A percentile compares a stretch with the other conserved stretches of the same genome.
Evolutionary conservation across 2,329 filamentous ascomycete species (phyloP).

Genomic region (Allantophomopsis lycopodina): DNA sequence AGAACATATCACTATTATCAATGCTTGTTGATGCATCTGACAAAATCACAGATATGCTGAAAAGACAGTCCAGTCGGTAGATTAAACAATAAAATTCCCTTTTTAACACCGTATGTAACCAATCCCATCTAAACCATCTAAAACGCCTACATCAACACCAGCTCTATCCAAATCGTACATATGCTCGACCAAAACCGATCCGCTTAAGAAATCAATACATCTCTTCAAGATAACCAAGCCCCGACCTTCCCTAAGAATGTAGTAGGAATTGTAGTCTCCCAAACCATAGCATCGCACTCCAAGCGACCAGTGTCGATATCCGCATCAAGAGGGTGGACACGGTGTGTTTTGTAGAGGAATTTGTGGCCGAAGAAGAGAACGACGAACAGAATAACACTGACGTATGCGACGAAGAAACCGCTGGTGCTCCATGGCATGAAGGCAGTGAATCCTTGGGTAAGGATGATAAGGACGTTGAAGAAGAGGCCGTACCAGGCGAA

Average conservation of each 20-base stretch:
- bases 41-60: too few species aligned
- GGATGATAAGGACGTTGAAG: constrained; percentile 47
- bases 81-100: too few species aligned
- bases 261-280: constrained; percentile 18
- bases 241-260: constrained; percentile 17
- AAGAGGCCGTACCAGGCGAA: constrained; percentile 52
- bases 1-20: too few species aligned
- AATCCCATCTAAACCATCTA: too few species aligned
- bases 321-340: constrained; percentile 23
- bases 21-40: too few species aligned
- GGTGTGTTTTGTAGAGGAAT: constrained; percentile 19
- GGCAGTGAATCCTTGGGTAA: constrained; percentile 56
- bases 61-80: too few species aligned
- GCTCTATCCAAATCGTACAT: too few species aligned
- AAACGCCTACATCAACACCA: too few species aligned
- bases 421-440: constrained; percentile 49
- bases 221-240: constrained; percentile 7
- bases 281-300: constrained; percentile 19
- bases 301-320: constrained; percentile 27
- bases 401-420: constrained; percentile 49
- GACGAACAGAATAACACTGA: constrained; percentile 50
- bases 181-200: too few species aligned
- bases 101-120: too few species aligned
- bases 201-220: too few species aligned
- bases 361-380: constrained; percentile 49